phyloP scores from a whole-genome alignment of 768 basidiomycete species.

The Boletus edulis region DNA sequence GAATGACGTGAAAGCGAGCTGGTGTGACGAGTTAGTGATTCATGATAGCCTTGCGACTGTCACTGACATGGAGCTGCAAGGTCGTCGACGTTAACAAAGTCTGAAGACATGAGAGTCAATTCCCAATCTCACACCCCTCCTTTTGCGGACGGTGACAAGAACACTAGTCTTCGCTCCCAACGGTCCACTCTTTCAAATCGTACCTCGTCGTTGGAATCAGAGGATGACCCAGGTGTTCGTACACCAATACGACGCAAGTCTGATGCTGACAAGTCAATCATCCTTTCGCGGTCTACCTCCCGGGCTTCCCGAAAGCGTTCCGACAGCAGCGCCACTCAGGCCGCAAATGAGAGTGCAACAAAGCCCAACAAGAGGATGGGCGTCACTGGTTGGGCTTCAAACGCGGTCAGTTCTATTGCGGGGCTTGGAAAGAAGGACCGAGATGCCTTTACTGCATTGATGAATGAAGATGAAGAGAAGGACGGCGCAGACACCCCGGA shows the following conservation, averaged over 20 bases:
- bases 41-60: neutral
- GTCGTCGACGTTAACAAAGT: conserved; percentile 29
- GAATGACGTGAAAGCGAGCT: conserved; percentile 62
- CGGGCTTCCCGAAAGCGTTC: conserved; percentile 64
- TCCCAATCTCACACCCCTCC: conserved; percentile 17
- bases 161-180: conserved; percentile 33
- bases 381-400: conserved; percentile 57
- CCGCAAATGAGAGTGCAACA: conserved; percentile 33
- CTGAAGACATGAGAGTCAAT: conserved; percentile 21
- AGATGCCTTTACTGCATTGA: conserved; percentile 58
- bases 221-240: conserved; percentile 28
- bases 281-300: conserved; percentile 56
- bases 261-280: conserved; percentile 39
- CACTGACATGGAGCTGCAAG: conserved; percentile 20
- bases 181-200: conserved; percentile 27
- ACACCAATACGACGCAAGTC: conserved; percentile 39
- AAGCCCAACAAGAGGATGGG: conserved; percentile 40
- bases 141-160: conserved; percentile 26
- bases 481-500: conserved; percentile 19
- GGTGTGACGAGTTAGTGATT: conserved; percentile 59
- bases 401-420: conserved; percentile 59
- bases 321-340: conserved; percentile 49
- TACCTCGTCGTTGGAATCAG: conserved; percentile 34
- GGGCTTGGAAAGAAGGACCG: conserved; percentile 57
- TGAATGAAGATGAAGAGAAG: conserved; percentile 42